Conservation (phyloP, 73 alveolate species). For the Diophrys appendiculata region DNA sequence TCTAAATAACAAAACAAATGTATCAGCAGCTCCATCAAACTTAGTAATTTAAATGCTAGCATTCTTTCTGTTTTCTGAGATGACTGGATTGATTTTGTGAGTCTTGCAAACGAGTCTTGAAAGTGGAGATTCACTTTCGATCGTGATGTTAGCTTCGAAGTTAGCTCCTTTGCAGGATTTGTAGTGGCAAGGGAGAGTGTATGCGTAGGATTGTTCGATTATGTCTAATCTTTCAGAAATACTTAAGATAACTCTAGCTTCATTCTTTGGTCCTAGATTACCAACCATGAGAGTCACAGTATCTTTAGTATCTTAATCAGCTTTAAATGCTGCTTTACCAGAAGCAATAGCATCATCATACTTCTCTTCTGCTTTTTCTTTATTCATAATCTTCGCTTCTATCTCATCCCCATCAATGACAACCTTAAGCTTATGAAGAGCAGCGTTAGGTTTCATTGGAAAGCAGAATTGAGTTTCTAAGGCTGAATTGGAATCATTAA, state of each 20-base stretch:
- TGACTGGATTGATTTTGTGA: too few species aligned
- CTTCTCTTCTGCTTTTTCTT: constrained; percentile 44
- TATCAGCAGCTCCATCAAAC: too few species aligned
- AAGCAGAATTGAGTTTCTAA: neutral
- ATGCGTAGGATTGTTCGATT: neutral
- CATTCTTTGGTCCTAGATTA: neutral
- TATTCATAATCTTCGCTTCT: constrained; percentile 24
- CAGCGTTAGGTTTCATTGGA: constrained; percentile 25
- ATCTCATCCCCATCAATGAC: constrained; percentile 18
- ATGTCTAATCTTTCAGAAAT: neutral
- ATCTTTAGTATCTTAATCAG: constrained; percentile 8
- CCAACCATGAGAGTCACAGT: neutral
- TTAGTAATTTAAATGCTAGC: too few species aligned
- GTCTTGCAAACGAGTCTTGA: too few species aligned
- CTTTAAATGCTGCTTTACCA: constrained; percentile 69
- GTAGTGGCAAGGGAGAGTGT: too few species aligned
- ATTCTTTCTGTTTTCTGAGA: too few species aligned
- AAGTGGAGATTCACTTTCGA: neutral
- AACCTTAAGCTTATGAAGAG: constrained; percentile 18
- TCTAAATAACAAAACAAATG: too few species aligned
- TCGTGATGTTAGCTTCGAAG: neutral
- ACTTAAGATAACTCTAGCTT: neutral
- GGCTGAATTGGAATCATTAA: neutral
- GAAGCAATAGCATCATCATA: constrained; percentile 73
- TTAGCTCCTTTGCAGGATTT: too few species aligned